Percentiles rank a stretch among this genome's conserved stretches.
Conservation (phyloP, 345 rosid genomes). For the Aquilaria malaccensis region DNA sequence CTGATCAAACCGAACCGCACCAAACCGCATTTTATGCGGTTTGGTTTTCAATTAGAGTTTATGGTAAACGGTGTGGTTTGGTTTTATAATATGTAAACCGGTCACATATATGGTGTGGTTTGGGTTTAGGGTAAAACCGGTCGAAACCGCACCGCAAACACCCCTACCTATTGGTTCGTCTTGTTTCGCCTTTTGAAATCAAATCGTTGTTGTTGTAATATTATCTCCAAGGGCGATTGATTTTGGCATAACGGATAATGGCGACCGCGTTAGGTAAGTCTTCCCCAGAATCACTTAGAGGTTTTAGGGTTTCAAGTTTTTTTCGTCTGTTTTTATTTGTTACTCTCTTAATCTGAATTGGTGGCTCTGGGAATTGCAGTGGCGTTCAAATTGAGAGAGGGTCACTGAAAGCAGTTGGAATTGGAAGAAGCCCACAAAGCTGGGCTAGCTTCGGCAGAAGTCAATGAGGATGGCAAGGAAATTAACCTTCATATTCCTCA, state of each 20-base stretch:
- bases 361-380: constrained; percentile 25
- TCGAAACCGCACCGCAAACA: too few species aligned
- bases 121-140: too few species aligned
- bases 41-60: too few species aligned
- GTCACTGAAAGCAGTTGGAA: constrained; percentile 57
- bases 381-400: constrained; percentile 61
- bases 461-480: constrained; percentile 63
- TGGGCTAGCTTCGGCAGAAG: constrained; percentile 69
- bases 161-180: too few species aligned
- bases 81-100: too few species aligned
- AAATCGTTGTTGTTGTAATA: too few species aligned
- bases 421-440: constrained; percentile 72
- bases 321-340: not conserved
- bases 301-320: not conserved
- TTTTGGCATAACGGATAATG: constrained; percentile 3
- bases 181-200: too few species aligned
- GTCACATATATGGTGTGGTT: too few species aligned
- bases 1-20: too few species aligned
- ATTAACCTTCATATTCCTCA: constrained; percentile 66
- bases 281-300: not conserved
- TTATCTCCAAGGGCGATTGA: too few species aligned
- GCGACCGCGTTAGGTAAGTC: constrained; percentile 30
- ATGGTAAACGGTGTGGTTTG: too few species aligned
- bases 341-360: not conserved
- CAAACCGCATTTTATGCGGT: too few species aligned